phyloP scores from a whole-genome alignment of 2,329 filamentous ascomycete species.

The Thermothelomyces thermophilus region DNA sequence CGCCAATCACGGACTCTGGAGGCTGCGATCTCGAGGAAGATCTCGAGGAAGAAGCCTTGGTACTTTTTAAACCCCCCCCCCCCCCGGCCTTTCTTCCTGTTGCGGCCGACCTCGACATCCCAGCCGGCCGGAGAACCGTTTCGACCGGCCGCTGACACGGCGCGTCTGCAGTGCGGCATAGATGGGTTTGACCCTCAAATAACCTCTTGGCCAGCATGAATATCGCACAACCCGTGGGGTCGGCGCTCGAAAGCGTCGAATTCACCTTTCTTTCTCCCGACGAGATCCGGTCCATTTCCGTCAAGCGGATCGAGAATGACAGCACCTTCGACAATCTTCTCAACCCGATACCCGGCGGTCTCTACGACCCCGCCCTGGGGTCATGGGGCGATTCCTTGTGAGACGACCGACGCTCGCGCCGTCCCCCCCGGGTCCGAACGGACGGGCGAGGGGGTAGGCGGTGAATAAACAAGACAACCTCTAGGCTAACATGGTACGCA shows the following conservation, averaged over 20 bases:
- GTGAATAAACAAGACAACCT: background rate
- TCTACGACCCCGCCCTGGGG: constrained; percentile 88
- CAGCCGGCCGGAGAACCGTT: background rate
- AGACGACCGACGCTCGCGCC: constrained; percentile 27
- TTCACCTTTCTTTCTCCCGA: constrained; percentile 77
- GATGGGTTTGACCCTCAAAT: constrained; percentile 4
- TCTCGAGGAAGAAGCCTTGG: too few species aligned
- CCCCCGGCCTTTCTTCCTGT: too few species aligned
- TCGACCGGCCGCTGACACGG: background rate
- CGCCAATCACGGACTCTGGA: constrained; percentile 20
- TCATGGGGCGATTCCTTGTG: constrained; percentile 82
- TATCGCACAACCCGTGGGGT: constrained; percentile 74
- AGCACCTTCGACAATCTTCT: constrained; percentile 90
- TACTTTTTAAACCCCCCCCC: too few species aligned
- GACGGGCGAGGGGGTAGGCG: background rate
- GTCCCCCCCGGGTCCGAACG: background rate
- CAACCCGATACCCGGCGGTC: constrained; percentile 80
- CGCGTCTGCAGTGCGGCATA: constrained; percentile 12
- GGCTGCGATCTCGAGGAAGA: constrained; percentile 7
- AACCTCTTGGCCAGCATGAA: constrained; percentile 46
- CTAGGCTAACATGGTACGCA: constrained; percentile 32
- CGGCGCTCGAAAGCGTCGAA: constrained; percentile 77
- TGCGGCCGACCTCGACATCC: constrained; percentile 2
- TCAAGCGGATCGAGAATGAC: constrained; percentile 88
- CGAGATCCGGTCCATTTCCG: constrained; percentile 84